phyloP scores from a whole-genome alignment of 768 basidiomycete species.

The Tylopilus rubrobrunneus region DNA sequence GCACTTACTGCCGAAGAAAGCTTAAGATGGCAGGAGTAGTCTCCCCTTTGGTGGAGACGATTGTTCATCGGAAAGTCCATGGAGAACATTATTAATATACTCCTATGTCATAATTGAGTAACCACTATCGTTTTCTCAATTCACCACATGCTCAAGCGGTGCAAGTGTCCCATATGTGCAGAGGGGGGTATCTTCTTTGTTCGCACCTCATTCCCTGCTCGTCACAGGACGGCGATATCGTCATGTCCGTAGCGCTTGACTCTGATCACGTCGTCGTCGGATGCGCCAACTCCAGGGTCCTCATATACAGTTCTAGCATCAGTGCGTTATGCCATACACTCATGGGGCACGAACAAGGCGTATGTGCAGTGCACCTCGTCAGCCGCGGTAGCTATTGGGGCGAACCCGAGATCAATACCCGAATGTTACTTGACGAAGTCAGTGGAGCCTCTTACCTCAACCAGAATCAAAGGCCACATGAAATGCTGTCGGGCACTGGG shows the following conservation, averaged over 20 bases:
- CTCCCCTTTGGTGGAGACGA: conserved; percentile 24
- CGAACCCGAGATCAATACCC: conserved; percentile 20
- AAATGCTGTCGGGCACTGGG: conserved; percentile 51
- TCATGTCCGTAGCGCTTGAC: conserved; percentile 81
- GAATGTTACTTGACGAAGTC: conserved; percentile 9
- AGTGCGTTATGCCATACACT: conserved; percentile 73
- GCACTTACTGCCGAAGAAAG: conserved; percentile 33
- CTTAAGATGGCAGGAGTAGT: conserved; percentile 26
- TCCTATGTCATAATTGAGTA: conserved; percentile 67
- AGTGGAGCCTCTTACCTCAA: conserved; percentile 12
- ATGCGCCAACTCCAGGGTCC: conserved; percentile 79
- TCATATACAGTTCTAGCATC: conserved; percentile 76
- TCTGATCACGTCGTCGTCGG: conserved; percentile 91
- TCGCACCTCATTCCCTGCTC: conserved; percentile 51
- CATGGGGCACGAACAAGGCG: too few species aligned
- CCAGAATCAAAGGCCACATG: conserved; percentile 20
- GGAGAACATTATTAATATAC: conserved; percentile 59
- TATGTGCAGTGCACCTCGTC: conserved; percentile 87
- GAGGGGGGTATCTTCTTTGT: conserved; percentile 66
- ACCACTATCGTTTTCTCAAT: not conserved
- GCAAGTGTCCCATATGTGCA: conserved; percentile 76
- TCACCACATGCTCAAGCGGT: not conserved
- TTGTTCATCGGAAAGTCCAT: conserved; percentile 4
- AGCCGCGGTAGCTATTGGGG: conserved; percentile 60
- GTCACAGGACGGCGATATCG: conserved; percentile 52